Base-by-base conservation (phyloP, 2,329 filamentous ascomycete species). In the Phialophora tarda region DNA sequence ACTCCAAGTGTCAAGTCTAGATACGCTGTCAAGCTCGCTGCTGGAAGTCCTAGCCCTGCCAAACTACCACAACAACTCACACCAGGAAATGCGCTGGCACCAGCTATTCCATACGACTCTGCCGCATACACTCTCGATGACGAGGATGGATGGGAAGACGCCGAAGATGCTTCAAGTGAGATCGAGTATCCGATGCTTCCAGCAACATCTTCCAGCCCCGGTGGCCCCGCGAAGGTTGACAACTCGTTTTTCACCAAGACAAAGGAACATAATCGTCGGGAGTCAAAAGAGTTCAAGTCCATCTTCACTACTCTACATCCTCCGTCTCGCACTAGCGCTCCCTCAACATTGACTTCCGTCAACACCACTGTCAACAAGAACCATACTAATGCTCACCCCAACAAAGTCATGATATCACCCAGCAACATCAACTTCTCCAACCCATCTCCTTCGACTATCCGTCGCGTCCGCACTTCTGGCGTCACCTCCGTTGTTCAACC, bases 1-100 rank as follows among this genome's bases (percentile, higher is more conserved):
- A 92, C 90, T 0, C 89, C 89, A 0, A 88, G 87, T 67, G 88
- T 89, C 41, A 85, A 91, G 69, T 76, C 78, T 60, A 75, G 74
- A 32, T 73, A 79, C 63, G 75, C 76, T 14, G 71, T 76, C n/a
- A 69, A 74, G 41, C 69, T 78, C 17, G 71, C 74, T 4, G 70
- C 66, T 23, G 66, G 58, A 32, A 81, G 79, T 32, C 79, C 79
- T 5, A 80, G 78, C 11, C 79, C 79, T 2, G 80, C 77, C 26
- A 81, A 80, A 66, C 72, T 77, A 24, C 75, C 75, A 57, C 24
- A 28, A 32, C 50, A 65, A 47, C 66, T 74, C 63, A 53, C 66
- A 65, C 61, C 68, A 30, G 64, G 59, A 6, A 65, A 64, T 8
- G 50, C 62, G 5, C 64, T 57, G 41, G 68, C 67, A 32, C 67